phyloP scores from a whole-genome alignment of 2,329 filamentous ascomycete species.

The Daldinia sp. region DNA sequence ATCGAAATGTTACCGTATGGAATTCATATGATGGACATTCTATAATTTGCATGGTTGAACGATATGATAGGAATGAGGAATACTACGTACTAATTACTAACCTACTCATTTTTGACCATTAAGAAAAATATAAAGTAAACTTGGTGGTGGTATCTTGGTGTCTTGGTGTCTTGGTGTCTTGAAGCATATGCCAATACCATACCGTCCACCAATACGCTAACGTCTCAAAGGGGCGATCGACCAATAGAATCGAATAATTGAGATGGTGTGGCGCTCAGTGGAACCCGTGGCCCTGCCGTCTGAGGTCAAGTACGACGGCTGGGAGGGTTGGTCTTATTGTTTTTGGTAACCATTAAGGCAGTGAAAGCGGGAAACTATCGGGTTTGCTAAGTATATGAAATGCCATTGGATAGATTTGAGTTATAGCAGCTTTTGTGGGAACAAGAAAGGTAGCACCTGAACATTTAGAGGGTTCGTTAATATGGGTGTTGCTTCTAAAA shows the following conservation, averaged over 20 bases:
- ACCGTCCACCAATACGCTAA: constrained; percentile 27
- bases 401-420: neutral
- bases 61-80: neutral
- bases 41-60: neutral
- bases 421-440: neutral
- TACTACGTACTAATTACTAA: too few species aligned
- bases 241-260: constrained; percentile 31
- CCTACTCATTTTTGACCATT: too few species aligned
- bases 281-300: constrained; percentile 4
- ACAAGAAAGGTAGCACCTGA: neutral
- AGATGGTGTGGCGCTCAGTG: constrained; percentile 20
- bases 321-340: neutral
- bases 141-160: constrained; percentile 9
- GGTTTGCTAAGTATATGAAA: neutral
- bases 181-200: constrained; percentile 29
- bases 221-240: constrained; percentile 6
- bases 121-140: neutral
- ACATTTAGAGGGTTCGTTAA: neutral
- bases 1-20: neutral
- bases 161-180: too few species aligned
- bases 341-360: constrained; percentile 17
- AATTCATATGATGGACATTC: neutral
- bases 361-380: constrained; percentile 22
- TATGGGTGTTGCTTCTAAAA: too few species aligned
- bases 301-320: constrained; percentile 4